Base-by-base conservation (phyloP, 345 rosid genomes). In the Toxicodendron radicans region DNA sequence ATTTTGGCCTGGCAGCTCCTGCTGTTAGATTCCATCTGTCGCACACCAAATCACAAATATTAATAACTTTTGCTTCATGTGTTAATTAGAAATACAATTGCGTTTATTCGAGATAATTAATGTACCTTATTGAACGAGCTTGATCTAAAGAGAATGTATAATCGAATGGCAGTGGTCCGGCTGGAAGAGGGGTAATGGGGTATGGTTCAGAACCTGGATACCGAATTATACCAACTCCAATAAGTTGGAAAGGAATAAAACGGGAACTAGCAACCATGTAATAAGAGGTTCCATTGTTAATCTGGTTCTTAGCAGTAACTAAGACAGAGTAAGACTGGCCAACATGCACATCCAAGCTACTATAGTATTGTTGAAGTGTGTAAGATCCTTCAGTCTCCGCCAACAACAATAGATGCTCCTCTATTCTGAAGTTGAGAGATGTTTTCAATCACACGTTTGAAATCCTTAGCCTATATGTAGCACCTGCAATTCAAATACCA, bases 351-450 rank as follows among this genome's bases (percentile, higher is more conserved):
- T 86, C 87, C 63, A 86, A 62, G 66, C 76, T 78, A 30, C 64
- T 61, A 20, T 79, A 74, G 24, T 20, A 9, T 58, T 82, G 72
- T 57, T 83, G 78, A 14, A 71, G 58, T 1, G 82, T 71, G 75
- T 86, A 78, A 11, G 87, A 86, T 7, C 84, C 89, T 71, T 84
- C 89, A 27, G 83, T 78, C 85, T 81, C 82, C 20, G 82, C 85
- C 48, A 86, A 56, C 64, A 71, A 52, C 75, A 86, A 14, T 0
- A 21, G 21, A 38, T 74, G 84, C 8, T 73, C 80, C 70, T 81
- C 60, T 49, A 81, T 84, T 21, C 81, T 76, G 70, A 81, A 84
- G 70, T 84, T 84, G 57, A 84, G 67, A 35, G 73, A 66, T 21
- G 77, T 57, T 20, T 68, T 59, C 73, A 71, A 70, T 17, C 84